Base-by-base conservation (phyloP, 2,329 filamentous ascomycete species). In the Chaetomium strumarium region DNA sequence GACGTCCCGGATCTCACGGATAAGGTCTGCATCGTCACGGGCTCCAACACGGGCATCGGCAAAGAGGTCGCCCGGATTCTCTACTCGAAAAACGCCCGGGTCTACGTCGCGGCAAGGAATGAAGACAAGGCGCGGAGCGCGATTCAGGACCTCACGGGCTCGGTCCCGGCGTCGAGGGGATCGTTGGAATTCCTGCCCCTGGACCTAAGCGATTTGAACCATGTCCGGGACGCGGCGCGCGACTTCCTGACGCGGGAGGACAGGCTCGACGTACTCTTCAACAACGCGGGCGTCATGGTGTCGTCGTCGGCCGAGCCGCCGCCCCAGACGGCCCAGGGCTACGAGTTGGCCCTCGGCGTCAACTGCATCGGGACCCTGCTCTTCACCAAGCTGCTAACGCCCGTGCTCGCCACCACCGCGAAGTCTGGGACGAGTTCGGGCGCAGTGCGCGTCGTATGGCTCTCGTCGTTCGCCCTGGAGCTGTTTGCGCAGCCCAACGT, bases 241-340 rank as follows among this genome's bases (percentile, higher is more conserved):
- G 46, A 49, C 7, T 68, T 72, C 52, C 52, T 67, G 29, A 49
- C 55, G 1, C 52, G 61, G 14, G 67, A 70, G 51, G 24, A 47
- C 4, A 55, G 63, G 7, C 59, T 72, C 5, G 64, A 72, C 56
- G 63, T 68, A 1, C 56, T 73, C 39, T 64, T 67, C 52, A 67
- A 72, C 55, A 72, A 72, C 56, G 70, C 70, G 1, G 70, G 64
- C 16, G 61, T 72, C n/a, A 69, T 68, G 57, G 55, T 52, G 6
- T 60, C 66, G 1, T 64, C 65, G 2, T 38, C 49, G 5, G 64
- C 62, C 8, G 62, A 60, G 42, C 60, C 58, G 40, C 65, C 66
- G n/a, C 56, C 60, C 17, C 63, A 65, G 45, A 59, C 67, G n/a
- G 56, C 60, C 17, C 64, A 65, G 45, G 60, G 59, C 40, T 49